Evolutionary conservation across 805 yeast species (phyloP), one percentile per base, ranked within the genome.

Genomic region (Yamadazyma nakazawae): DNA sequence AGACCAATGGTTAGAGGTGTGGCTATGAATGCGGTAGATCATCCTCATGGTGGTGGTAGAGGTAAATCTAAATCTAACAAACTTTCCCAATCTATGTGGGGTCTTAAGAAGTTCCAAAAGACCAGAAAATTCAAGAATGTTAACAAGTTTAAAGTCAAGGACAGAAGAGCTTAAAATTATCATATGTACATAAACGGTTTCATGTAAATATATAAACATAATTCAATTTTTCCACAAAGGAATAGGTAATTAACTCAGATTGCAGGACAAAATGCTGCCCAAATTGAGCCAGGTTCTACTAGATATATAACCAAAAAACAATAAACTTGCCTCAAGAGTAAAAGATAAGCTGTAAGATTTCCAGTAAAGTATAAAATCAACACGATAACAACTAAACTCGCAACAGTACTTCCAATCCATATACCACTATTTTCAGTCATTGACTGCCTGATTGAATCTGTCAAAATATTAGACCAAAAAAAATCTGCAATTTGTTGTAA

Each of bases 21-120:
- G 58, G 98, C 99, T 42, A 89, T 88, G 96, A 94, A 94, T 72
- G 94, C 94, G 54, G 81, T 84, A 64, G 97, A 94, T 69, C 99
- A 94, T 75, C 99, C 99, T 54, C 91, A 89, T 62, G 99, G 99
- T 77, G 99, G 99, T 84, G 99, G 99, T 73, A 84, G 99, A 79
- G 99, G 99, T 81, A 94, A 94, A 70, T 87, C 96, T 51, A 94
- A 94, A 82, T 88, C 96, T 54, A 91, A 92, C 71, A 92, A 89
- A 74, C 78, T 86, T 49, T 88, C 98, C 16, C 88, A 86, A 75
- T 87, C 96, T 46, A 95, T 95, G 66, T 92, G 98, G 97, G 99
- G 99, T 60, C 84, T 84, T 50, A 92, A 92, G 78, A 95, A 94
- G 67, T 85, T 88, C 47, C 91, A 82, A 74, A 91, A 89, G 80